These are phyloP conservation scores for Russula sp. DNA, from an alignment of 768 basidiomycete genomes.

Conservation along the genomic window DNA sequence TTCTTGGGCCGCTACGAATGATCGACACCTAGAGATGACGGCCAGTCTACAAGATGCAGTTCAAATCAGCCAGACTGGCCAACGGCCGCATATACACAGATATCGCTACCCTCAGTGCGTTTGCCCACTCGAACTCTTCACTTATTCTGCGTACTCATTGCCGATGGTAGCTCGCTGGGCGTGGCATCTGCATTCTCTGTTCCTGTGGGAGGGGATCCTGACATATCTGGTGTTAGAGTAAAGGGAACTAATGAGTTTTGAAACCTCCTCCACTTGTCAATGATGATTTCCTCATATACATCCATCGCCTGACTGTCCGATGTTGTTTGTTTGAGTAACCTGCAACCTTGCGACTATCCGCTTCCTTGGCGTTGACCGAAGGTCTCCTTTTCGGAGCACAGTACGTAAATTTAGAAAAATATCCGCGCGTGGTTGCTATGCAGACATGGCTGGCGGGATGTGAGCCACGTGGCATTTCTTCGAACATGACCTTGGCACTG, in stretches of 20 bases:
- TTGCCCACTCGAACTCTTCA: background rate
- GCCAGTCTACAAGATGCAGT: conserved; percentile 38
- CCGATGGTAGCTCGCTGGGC: conserved; percentile 5
- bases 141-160: background rate
- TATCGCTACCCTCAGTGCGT: conserved; percentile 67
- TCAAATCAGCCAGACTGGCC: conserved; percentile 37
- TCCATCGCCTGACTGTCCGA: background rate
- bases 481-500: no score
- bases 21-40: conserved; percentile 46
- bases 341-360: no score
- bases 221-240: conserved; percentile 17
- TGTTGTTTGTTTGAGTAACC: background rate
- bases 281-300: background rate
- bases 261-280: background rate
- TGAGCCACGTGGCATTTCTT: no score
- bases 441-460: no score
- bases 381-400: no score
- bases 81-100: conserved; percentile 45
- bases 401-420: no score
- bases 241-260: conserved; percentile 12
- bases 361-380: no score
- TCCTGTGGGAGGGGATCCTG: conserved; percentile 20
- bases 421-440: no score
- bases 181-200: conserved; percentile 16
- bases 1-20: conserved; percentile 49